These are phyloP conservation scores for Tylopilus sp. DNA, from an alignment of 768 basidiomycete species.

Conservation along the genomic window DNA sequence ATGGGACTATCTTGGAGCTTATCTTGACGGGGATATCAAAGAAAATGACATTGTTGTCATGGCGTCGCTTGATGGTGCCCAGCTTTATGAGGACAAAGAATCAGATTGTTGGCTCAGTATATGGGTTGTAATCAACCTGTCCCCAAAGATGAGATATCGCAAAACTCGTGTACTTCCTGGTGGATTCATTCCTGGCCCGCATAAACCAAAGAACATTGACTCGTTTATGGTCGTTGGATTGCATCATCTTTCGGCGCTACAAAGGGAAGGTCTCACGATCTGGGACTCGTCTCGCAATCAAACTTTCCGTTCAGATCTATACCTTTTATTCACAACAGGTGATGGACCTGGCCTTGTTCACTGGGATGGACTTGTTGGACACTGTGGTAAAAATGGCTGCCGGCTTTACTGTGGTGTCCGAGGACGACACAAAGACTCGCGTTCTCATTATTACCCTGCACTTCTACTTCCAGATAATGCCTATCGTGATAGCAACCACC, in stretches of 20 bases:
- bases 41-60: not conserved
- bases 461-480: not conserved
- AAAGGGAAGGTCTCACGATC: not conserved
- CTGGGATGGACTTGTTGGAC: not conserved
- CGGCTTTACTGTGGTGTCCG: not conserved
- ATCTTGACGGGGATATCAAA: not conserved
- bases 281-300: not conserved
- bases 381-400: not conserved
- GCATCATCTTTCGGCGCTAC: not conserved
- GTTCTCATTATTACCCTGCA: not conserved
- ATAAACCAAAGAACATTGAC: not conserved
- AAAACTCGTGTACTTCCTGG: not conserved
- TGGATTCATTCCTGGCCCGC: not conserved
- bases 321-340: not conserved
- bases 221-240: not conserved
- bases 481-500: not conserved
- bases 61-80: not conserved
- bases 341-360: not conserved
- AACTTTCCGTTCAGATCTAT: not conserved
- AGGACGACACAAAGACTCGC: not conserved
- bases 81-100: not conserved
- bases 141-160: not conserved
- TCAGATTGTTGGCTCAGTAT: not conserved
- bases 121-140: not conserved
- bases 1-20: not conserved